These are phyloP conservation scores for Aspergillus cristatus DNA, from an alignment of 495 filamentous ascomycete species.

Conservation along the genomic window DNA sequence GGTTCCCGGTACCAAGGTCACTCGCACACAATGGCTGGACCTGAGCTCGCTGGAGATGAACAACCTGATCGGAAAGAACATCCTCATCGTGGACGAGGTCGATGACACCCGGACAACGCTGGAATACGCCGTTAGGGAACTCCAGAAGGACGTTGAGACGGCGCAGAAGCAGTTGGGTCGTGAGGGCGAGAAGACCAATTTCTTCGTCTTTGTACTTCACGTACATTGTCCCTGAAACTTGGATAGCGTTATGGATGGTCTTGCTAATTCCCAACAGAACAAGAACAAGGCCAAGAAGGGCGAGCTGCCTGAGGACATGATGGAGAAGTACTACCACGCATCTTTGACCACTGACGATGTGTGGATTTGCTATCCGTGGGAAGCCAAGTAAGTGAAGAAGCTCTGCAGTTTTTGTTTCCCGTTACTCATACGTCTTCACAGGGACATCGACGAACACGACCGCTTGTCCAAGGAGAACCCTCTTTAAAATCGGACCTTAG, in stretches of 20 bases:
- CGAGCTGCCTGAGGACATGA: constrained; percentile 68
- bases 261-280: constrained; percentile 48
- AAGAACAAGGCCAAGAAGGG: constrained; percentile 97
- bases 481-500: constrained; percentile 20
- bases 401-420: not conserved
- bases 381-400: constrained; percentile 56
- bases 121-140: constrained; percentile 91
- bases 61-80: constrained; percentile 91
- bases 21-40: constrained; percentile 96
- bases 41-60: constrained; percentile 79
- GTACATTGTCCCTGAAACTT: constrained; percentile 47
- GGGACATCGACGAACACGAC: constrained; percentile 92
- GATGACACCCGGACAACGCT: constrained; percentile 96
- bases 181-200: constrained; percentile 66
- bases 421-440: constrained; percentile 19
- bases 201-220: constrained; percentile 91
- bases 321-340: constrained; percentile 69
- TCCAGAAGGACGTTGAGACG: constrained; percentile 89
- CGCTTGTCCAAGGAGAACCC: constrained; percentile 49
- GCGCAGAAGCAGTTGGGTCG: constrained; percentile 63
- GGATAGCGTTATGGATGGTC: too few species aligned
- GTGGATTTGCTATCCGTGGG: constrained; percentile 99
- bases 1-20: constrained; percentile 82
- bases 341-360: constrained; percentile 81
- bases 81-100: constrained; percentile 97